These are phyloP conservation scores for Besnoitia besnoiti DNA, from an alignment of 169 alveolate species.

Conservation along the genomic window DNA sequence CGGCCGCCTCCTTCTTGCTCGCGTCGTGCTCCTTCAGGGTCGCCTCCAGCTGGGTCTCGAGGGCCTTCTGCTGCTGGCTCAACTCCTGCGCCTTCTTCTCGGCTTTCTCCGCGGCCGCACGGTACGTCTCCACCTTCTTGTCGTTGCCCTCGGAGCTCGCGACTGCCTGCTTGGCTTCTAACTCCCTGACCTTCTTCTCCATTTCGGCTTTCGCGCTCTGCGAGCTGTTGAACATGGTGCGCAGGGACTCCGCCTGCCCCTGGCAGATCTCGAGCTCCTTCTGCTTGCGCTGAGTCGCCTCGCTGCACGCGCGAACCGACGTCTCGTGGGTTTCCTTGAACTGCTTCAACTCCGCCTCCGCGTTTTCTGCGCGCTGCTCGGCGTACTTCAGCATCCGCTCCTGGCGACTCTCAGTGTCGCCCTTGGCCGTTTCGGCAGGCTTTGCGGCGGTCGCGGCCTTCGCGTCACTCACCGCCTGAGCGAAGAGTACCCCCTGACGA, in stretches of 20 bases:
- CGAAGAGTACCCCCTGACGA: no score
- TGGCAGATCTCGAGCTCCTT: neutral
- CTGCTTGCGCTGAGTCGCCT: conserved; percentile 41
- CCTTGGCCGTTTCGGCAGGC: neutral
- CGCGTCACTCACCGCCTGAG: no score
- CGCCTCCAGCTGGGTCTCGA: neutral
- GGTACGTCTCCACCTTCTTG: neutral
- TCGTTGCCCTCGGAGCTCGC: neutral
- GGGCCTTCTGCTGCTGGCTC: neutral
- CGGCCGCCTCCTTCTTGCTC: neutral
- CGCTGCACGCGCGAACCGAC: conserved; percentile 39
- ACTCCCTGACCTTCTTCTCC: neutral
- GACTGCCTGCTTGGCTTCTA: neutral
- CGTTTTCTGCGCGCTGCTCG: conserved; percentile 39
- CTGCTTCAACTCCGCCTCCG: conserved; percentile 34
- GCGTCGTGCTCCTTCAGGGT: neutral
- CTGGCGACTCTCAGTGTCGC: neutral
- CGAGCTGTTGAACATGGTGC: conserved; percentile 24
- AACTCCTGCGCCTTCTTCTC: neutral
- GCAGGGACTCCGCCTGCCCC: neutral
- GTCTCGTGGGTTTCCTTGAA: conserved; percentile 5
- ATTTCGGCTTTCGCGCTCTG: neutral
- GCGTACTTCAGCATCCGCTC: conserved; percentile 30
- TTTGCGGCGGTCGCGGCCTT: neutral
- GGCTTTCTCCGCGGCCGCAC: neutral